Evolutionary conservation across 2,329 filamentous ascomycete genomes (phyloP).

Genomic region (Colletotrichum magnum): DNA sequence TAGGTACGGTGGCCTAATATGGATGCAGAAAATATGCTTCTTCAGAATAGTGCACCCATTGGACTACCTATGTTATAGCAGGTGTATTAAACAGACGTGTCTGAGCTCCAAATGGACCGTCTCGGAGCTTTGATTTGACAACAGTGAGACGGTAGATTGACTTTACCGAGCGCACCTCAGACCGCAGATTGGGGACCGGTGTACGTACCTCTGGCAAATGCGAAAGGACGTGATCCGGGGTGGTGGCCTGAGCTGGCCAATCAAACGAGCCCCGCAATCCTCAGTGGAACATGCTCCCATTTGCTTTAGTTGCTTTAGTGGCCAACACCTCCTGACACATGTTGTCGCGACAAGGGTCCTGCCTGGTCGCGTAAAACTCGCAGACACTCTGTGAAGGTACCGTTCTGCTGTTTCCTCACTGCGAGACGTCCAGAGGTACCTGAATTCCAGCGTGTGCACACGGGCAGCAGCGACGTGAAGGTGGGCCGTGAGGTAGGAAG

Average conservation of each 20-base stretch:
- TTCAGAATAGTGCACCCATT: no score
- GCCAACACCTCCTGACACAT: constrained; percentile 50
- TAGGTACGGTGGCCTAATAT: neutral
- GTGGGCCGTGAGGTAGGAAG: constrained; percentile 36
- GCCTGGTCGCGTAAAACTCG: constrained; percentile 42
- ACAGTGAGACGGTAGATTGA: neutral
- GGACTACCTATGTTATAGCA: no score
- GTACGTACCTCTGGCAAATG: no score
- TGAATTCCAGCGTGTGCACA: neutral
- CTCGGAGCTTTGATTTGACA: constrained; percentile 28
- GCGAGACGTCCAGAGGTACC: constrained; percentile 1
- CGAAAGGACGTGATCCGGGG: constrained; percentile 21
- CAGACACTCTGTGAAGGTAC: constrained; percentile 27
- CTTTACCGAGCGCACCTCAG: no score
- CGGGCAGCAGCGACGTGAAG: constrained; percentile 17
- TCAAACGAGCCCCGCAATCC: constrained; percentile 35
- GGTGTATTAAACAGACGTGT: constrained; percentile 3
- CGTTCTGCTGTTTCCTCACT: constrained; percentile 24
- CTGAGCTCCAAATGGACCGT: constrained; percentile 26
- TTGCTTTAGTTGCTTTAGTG: constrained; percentile 37
- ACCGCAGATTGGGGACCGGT: no score
- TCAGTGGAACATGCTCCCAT: constrained; percentile 12
- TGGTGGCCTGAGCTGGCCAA: constrained; percentile 25
- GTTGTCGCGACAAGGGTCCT: constrained; percentile 51
- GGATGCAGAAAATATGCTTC: constrained; percentile 23